Percentiles rank a stretch among this genome's conserved stretches.
These are phyloP conservation scores for Pedinophyceae sp. DNA, from an alignment of 139 green algal genomes.

Conservation along the genomic window DNA sequence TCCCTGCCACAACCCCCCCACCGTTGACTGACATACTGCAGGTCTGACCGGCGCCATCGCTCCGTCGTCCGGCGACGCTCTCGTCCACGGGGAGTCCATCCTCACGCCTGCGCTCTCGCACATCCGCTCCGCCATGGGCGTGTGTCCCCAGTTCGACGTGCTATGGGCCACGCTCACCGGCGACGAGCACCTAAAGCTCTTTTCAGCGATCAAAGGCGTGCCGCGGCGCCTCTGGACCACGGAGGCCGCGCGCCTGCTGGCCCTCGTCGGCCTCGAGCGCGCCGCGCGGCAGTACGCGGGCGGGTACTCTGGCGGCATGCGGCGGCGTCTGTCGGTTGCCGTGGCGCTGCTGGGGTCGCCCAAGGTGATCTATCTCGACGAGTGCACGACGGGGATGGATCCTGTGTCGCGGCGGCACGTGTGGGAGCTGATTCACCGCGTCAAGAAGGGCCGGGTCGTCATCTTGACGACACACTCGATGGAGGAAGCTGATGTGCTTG, in stretches of 20 bases:
- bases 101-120: too few relatives aligned
- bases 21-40: neutral
- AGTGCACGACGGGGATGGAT: constrained; percentile 73
- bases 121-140: constrained; percentile 30
- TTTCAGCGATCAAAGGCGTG: constrained; percentile 47
- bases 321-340: constrained; percentile 51
- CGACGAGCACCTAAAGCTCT: constrained; percentile 59
- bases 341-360: constrained; percentile 59
- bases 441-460: constrained; percentile 31
- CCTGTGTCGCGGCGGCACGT: constrained; percentile 47
- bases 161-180: constrained; percentile 66
- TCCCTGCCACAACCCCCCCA: neutral
- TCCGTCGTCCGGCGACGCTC: constrained; percentile 1
- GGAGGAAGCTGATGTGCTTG: constrained; percentile 69
- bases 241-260: neutral
- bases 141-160: constrained; percentile 80
- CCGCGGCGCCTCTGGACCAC: neutral
- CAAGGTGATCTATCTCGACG: constrained; percentile 34
- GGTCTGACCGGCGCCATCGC: neutral
- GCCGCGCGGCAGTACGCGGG: constrained; percentile 26
- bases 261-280: constrained; percentile 20
- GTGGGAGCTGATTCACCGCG: constrained; percentile 56
- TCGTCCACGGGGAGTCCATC: constrained; percentile 3
- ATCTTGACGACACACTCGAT: constrained; percentile 89
- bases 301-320: constrained; percentile 59